Percentiles rank a stretch among this genome's conserved stretches.
Conservation (phyloP, 2,329 filamentous ascomycete genomes). For the Xylariaceae sp. region DNA sequence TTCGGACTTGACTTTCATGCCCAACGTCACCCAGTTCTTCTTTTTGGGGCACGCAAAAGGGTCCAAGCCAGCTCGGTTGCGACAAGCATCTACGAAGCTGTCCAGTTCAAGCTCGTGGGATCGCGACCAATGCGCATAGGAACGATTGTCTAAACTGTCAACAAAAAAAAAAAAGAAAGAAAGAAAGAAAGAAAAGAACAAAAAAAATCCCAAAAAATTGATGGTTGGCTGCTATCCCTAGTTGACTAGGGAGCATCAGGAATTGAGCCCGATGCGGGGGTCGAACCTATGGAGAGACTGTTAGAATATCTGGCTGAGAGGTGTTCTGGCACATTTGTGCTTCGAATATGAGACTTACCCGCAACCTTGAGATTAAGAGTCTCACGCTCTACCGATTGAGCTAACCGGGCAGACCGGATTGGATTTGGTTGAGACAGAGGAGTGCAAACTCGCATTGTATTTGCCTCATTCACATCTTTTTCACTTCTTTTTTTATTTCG, state of each 20-base stretch:
- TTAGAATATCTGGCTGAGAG: neutral
- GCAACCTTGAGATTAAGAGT: slow-evolving; percentile 51
- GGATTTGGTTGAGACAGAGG: neutral
- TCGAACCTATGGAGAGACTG: slow-evolving; percentile 32
- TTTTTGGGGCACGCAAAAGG: no score
- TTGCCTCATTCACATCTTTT: neutral
- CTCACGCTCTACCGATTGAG: slow-evolving; percentile 70
- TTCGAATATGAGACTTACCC: slow-evolving; percentile 18
- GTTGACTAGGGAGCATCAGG: neutral
- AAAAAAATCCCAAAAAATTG: neutral
- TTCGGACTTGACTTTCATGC: no score
- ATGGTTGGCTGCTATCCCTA: neutral
- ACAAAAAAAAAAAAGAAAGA: neutral
- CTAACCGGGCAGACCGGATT: slow-evolving; percentile 45
- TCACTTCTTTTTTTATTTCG: neutral
- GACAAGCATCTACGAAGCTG: no score
- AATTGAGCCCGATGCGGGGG: slow-evolving; percentile 45
- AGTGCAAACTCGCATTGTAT: neutral
- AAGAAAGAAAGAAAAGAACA: neutral
- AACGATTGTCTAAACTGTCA: neutral
- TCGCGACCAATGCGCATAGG: no score
- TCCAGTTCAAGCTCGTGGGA: no score
- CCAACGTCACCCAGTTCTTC: no score
- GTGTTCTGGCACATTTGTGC: neutral
- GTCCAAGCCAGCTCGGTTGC: no score